Percentiles rank a stretch among this genome's conserved stretches.
Evolutionary conservation across 345 rosid species (phyloP).

Genomic region (Brassica incana): DNA sequence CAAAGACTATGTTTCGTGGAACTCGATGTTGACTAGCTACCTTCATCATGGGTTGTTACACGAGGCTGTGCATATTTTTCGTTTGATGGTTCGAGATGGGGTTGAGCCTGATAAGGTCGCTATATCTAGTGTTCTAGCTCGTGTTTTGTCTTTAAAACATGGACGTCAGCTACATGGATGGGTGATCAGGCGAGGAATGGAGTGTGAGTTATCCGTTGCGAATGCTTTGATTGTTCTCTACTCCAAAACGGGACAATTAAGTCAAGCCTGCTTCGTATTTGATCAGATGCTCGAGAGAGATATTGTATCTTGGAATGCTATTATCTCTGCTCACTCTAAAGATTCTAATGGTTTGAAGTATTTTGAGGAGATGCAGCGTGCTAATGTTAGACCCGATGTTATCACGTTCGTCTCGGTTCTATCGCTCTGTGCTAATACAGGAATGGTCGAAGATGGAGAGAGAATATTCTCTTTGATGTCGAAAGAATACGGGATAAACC

Average conservation of each 20-base stretch:
- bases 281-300: conserved; percentile 66
- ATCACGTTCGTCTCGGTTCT: conserved; percentile 79
- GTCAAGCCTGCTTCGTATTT: conserved; percentile 58
- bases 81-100: conserved; percentile 54
- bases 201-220: conserved; percentile 55
- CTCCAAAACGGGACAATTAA: conserved; percentile 50
- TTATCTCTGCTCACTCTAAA: conserved; percentile 66
- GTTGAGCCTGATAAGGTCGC: conserved; percentile 71
- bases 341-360: conserved; percentile 49
- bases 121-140: conserved; percentile 59
- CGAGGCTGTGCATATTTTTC: conserved; percentile 56
- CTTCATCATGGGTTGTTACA: conserved; percentile 58
- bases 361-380: conserved; percentile 61
- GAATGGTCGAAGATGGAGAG: conserved; percentile 69
- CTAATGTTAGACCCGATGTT: conserved; percentile 48
- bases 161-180: conserved; percentile 75
- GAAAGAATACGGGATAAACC: conserved; percentile 47
- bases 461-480: conserved; percentile 55
- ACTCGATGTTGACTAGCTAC: conserved; percentile 69
- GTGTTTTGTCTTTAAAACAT: conserved; percentile 43
- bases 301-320: conserved; percentile 78
- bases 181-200: conserved; percentile 58
- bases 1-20: conserved; percentile 73
- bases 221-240: conserved; percentile 68
- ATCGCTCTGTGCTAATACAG: conserved; percentile 70